phyloP scores from a whole-genome alignment of 2,329 filamentous ascomycete genomes.

The Botrytis aclada region DNA sequence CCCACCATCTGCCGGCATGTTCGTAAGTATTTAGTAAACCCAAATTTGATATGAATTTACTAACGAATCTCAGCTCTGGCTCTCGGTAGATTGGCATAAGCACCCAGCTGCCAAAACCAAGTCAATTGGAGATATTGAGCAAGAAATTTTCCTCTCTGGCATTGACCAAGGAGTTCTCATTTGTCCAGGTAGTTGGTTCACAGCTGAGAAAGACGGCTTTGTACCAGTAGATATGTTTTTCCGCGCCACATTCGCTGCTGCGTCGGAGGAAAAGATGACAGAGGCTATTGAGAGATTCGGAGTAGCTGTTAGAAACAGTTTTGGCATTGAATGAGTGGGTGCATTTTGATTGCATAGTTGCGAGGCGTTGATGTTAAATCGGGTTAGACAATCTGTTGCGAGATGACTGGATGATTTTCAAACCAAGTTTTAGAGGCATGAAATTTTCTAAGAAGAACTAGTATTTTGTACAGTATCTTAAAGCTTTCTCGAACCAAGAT shows the following conservation, averaged over 20 bases:
- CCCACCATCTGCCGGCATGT: conserved; percentile 87
- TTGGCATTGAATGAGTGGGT: conserved; percentile 39
- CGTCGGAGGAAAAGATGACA: conserved; percentile 65
- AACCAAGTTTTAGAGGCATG: background rate
- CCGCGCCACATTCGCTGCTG: conserved; percentile 84
- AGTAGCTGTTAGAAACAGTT: conserved; percentile 63
- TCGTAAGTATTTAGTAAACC: conserved; percentile 11
- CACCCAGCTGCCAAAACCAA: conserved; percentile 59
- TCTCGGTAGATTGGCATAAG: conserved; percentile 62
- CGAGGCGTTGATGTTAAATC: conserved; percentile 3
- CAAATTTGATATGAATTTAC: background rate
- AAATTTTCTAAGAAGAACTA: background rate
- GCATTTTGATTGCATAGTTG: background rate
- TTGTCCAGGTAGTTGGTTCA: conserved; percentile 88
- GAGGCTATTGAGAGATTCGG: conserved; percentile 75
- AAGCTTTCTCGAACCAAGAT: background rate
- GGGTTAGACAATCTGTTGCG: conserved; percentile 11
- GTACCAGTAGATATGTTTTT: conserved; percentile 64
- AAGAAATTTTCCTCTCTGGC: conserved; percentile 77
- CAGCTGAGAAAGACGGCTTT: conserved; percentile 61
- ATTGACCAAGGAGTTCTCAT: conserved; percentile 77
- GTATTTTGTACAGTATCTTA: background rate
- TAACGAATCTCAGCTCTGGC: conserved; percentile 58
- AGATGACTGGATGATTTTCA: background rate
- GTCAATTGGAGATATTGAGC: conserved; percentile 67